phyloP scores from a whole-genome alignment of 345 rosid species.

The Populus davidiana region DNA sequence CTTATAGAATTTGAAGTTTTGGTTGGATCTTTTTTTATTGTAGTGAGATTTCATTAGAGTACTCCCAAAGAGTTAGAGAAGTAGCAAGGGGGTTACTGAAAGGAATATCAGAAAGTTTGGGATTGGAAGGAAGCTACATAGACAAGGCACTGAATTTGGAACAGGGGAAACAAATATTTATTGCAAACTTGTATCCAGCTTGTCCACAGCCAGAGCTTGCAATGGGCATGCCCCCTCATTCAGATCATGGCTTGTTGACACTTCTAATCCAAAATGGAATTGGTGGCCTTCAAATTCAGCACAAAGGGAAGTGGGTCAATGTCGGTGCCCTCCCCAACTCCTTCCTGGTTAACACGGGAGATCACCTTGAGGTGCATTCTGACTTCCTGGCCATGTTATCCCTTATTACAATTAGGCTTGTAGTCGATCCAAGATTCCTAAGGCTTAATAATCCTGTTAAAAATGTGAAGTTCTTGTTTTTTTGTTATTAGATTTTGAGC shows the following conservation, averaged over 20 bases:
- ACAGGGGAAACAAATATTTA: conserved; percentile 26
- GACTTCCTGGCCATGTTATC: neutral
- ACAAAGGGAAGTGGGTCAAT: conserved; percentile 46
- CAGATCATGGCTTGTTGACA: conserved; percentile 57
- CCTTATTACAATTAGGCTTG: too few species aligned
- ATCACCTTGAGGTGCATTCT: conserved; percentile 47
- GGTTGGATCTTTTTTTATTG: neutral
- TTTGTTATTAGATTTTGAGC: conserved; percentile 35
- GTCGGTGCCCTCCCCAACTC: conserved; percentile 35
- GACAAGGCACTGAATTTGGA: conserved; percentile 30
- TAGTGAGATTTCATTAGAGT: conserved; percentile 37
- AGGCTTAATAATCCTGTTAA: neutral
- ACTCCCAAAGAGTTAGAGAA: conserved; percentile 28
- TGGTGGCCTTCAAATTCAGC: conserved; percentile 48
- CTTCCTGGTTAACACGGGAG: conserved; percentile 47
- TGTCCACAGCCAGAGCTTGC: conserved; percentile 58
- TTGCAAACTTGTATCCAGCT: conserved; percentile 47
- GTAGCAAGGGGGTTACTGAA: conserved; percentile 30
- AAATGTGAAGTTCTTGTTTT: neutral
- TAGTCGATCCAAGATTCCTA: neutral
- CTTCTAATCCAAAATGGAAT: conserved; percentile 40
- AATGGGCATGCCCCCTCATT: conserved; percentile 58
- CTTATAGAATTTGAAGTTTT: too few species aligned
- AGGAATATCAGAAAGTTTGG: conserved; percentile 55
- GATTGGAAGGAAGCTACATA: conserved; percentile 32